Base-by-base conservation (phyloP, 257 asterid species). In the Ehretia macrophylla region DNA sequence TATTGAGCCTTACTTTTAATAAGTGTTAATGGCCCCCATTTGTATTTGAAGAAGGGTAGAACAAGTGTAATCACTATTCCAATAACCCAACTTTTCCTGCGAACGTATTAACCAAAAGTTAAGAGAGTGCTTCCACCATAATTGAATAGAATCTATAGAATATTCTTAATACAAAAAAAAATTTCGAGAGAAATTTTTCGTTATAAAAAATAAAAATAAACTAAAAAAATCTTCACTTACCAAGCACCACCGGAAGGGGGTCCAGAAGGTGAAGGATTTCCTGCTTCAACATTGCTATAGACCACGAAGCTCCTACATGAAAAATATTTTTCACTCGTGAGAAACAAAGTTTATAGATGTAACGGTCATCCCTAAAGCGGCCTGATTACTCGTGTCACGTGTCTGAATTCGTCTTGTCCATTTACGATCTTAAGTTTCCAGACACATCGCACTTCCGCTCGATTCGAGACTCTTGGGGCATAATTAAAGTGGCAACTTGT, bases 41-140 rank as follows among this genome's bases (percentile, higher is more conserved):
- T 64, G 47, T 46, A 45, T 16, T 13, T 11, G 17, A 56, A 6
- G 14, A 56, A 27, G n/a, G 69, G 69, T 14, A 64, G 38, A 64
- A 64, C 17, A 1, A 55, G 18, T 17, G 69, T 19, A 4, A 55
- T 6, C 17, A 64, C 18, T 12, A 55, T 23, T 18, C 69, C 69
- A 19, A 64, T 8, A 17, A 64, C 35, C 69, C 69, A 64, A 12
- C 60, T 46, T 13, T 64, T 55, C 54, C 69, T 55, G 63, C 45
- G 9, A 32, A 11, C 22, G 2, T 45, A 47, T 14, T 5, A 27
- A 27, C 35, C 35, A 27, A 27, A 27, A 27, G 35, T 1, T 27
- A 27, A 27, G 35, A 27, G 6, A 27, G 35, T 27, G 35, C 6
- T 27, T 27, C 35, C 35, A 27, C 6, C 35, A 27, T 27, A 27